Conservation (phyloP, 148 eudicot species). For the Hydrangea macrophylla region DNA sequence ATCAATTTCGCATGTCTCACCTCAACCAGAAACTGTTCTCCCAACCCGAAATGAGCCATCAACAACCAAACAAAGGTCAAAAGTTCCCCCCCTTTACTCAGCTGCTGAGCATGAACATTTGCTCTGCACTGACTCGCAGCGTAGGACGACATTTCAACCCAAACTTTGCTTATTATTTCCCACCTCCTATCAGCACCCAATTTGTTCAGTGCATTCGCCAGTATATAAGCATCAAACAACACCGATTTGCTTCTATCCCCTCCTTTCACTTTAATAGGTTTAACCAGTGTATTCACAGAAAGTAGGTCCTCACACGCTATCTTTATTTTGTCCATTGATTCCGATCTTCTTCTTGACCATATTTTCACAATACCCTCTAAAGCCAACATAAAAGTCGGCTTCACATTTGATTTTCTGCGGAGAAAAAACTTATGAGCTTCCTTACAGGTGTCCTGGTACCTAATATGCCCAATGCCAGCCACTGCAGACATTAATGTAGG, state of each 20-base stretch:
- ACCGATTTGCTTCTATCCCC: slow-evolving; percentile 22
- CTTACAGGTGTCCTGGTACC: slow-evolving; percentile 14
- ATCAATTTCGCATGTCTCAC: too few species aligned
- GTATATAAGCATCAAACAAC: slow-evolving; percentile 20
- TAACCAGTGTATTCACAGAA: neutral
- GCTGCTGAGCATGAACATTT: slow-evolving; percentile 22
- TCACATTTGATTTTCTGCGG: neutral
- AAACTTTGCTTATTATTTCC: slow-evolving; percentile 10
- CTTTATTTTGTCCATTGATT: neutral
- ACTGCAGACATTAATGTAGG: slow-evolving; percentile 12
- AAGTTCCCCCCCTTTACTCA: slow-evolving; percentile 23
- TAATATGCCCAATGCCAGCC: slow-evolving; percentile 8
- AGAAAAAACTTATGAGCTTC: slow-evolving; percentile 10
- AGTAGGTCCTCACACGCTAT: neutral
- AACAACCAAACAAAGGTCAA: slow-evolving; percentile 27
- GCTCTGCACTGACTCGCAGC: slow-evolving; percentile 31
- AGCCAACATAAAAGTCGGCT: neutral
- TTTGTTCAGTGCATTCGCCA: slow-evolving; percentile 13
- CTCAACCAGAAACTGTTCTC: neutral
- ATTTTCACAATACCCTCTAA: neutral
- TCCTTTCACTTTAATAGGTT: slow-evolving; percentile 18
- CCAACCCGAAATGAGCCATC: slow-evolving; percentile 29
- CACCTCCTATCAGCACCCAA: neutral
- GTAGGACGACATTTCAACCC: slow-evolving; percentile 29
- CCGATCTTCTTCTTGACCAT: neutral